Percentiles rank a stretch among this genome's conserved stretches.
phyloP scores from a whole-genome alignment of 2,329 filamentous ascomycete genomes.

The Aspergillus versicolor region DNA sequence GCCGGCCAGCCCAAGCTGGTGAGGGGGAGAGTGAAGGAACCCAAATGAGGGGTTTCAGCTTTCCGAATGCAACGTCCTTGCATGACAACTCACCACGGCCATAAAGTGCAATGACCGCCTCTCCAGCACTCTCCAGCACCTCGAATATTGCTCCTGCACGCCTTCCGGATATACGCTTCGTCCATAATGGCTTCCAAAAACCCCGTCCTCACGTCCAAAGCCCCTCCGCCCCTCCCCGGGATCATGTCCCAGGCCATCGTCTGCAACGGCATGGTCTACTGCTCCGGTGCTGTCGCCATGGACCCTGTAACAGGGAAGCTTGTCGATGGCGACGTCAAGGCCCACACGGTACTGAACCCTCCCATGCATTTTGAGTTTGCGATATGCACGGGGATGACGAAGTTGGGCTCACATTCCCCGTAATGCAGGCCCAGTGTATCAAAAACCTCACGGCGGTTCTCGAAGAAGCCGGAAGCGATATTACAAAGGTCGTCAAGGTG shows the following conservation, averaged over 20 bases:
- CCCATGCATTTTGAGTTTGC: background rate
- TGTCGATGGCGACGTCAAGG: constrained; percentile 58
- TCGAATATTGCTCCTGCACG: background rate
- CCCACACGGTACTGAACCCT: constrained; percentile 46
- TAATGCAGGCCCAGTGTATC: constrained; percentile 52
- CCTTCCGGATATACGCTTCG: background rate
- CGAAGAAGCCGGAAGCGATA: constrained; percentile 57
- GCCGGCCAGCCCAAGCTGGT: background rate
- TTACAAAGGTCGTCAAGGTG: constrained; percentile 65
- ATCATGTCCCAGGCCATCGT: constrained; percentile 63
- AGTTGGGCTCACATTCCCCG: constrained; percentile 2
- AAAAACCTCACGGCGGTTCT: constrained; percentile 61
- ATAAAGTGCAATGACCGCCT: background rate
- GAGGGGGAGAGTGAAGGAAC: background rate
- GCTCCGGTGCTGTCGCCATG: constrained; percentile 62
- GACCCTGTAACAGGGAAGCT: constrained; percentile 56
- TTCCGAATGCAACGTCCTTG: constrained; percentile 3
- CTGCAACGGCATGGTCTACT: constrained; percentile 68
- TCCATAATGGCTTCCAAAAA: constrained; percentile 36
- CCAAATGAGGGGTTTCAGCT: constrained; percentile 3
- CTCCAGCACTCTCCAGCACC: background rate
- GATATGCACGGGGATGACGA: background rate
- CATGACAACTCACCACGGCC: background rate
- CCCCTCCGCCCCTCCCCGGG: constrained; percentile 52
- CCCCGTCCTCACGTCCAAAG: constrained; percentile 48